Evolutionary conservation across 306 rosid species (phyloP), one percentile per base, ranked within the genome.

Genomic region (Inga oerstediana): DNA sequence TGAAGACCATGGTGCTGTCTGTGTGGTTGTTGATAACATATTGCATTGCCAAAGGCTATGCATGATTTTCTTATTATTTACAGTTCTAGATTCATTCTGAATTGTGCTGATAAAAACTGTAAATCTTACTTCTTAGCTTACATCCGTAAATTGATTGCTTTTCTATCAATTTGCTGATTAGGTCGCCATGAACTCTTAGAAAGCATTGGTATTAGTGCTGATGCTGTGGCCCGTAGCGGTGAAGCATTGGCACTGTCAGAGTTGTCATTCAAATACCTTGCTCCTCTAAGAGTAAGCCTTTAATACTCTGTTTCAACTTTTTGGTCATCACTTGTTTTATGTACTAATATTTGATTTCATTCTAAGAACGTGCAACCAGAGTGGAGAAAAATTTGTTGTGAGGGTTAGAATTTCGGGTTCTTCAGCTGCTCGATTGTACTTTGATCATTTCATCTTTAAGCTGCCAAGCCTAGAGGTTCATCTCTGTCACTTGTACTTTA

Each of bases 391-490:
- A 72, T 94, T 94, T 87, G 90, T 96, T 16, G 83, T 92, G 20
- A 89, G 84, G 87, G 94, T 90, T 68, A 86, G 89, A 83, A 58
- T 94, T 83, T 81, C 92, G 27, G 90, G 90, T 82, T 75, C 90
- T 72, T 94, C 98, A 1, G 91, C 93, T 48, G 98, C 95, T 75
- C 94, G 95, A 51, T 4, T 93, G 59, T 89, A 79, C 91, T 74
- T 93, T 37, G 97, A 96, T 72, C 92, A 92, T 80, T 82, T 87
- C 85, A 90, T 96, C 83, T 86, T 81, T 84, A 96, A 90, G 91
- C 93, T 93, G 67, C 97, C 98, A 73, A 86, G 88, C 86, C 91
- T 80, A 84, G 98, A 93, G 97, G 99, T 96, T 71, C 75, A 70
- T 81, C 72, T 39, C 30, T 46, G 19, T 22, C 69, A 34, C 77